Evolutionary conservation across 1,139 yeast species (phyloP), one percentile per base, ranked within the genome.

Genomic region (Trichomonascaceae sp.): DNA sequence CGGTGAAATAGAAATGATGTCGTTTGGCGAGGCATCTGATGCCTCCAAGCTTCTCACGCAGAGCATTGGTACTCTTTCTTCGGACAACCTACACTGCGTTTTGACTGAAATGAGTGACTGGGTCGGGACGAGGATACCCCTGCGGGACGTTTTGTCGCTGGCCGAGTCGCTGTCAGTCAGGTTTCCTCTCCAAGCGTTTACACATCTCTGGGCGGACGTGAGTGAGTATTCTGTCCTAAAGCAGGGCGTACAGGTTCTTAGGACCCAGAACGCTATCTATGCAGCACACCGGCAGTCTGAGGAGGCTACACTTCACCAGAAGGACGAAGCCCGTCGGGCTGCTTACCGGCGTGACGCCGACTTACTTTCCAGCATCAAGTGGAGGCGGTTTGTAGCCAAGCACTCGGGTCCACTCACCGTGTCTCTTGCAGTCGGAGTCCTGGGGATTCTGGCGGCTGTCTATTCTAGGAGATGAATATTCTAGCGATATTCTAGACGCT

Each of bases 11-110:
- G n/a, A n/a, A n/a, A n/a, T n/a, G n/a, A n/a, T n/a, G n/a, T n/a
- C n/a, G n/a, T n/a, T n/a, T n/a, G n/a, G n/a, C n/a, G n/a, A n/a
- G n/a, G n/a, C n/a, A n/a, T n/a, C n/a, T n/a, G n/a, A n/a, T n/a
- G n/a, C n/a, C n/a, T n/a, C n/a, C n/a, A n/a, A n/a, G n/a, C n/a
- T n/a, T n/a, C n/a, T n/a, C n/a, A n/a, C n/a, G n/a, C n/a, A n/a
- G n/a, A n/a, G n/a, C n/a, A n/a, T n/a, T n/a, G n/a, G n/a, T n/a
- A n/a, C n/a, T n/a, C n/a, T n/a, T n/a, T n/a, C n/a, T n/a, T n/a
- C n/a, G n/a, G 60, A 55, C 30, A 43, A 44, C 32, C 37, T 58
- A 22, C 56, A 53, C 34, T 48, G 54, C n/a, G 37, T 48, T 11
- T 40, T 56, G 27, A 37, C 49, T 17, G 43, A 43, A 14, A 36